A percentile compares a stretch with the other conserved stretches of the same genome.
Conservation (phyloP, 495 filamentous ascomycete genomes). For the Beverwykella pulmonaria region DNA sequence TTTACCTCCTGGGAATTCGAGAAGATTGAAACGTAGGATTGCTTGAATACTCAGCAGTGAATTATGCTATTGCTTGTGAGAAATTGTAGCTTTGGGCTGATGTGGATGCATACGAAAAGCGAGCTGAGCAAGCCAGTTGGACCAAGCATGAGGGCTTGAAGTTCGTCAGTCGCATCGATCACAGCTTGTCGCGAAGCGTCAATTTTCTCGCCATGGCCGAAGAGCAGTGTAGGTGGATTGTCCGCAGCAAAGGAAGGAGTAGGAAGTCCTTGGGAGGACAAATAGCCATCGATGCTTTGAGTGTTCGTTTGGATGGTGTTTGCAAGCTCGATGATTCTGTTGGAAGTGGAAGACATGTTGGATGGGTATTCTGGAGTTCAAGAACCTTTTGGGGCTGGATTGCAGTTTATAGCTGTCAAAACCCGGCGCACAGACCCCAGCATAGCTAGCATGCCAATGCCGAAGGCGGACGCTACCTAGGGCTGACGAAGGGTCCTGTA, state of each 20-base stretch:
- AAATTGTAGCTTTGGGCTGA: neutral
- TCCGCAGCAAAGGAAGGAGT: neutral
- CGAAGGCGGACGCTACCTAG: no score
- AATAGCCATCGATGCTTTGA: neutral
- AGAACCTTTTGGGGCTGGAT: no score
- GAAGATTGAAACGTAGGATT: neutral
- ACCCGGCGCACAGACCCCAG: no score
- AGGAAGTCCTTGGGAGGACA: neutral
- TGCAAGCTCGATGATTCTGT: slow-evolving; percentile 2
- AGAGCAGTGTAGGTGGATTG: neutral
- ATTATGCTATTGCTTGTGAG: neutral
- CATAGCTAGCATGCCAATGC: no score
- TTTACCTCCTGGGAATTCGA: neutral
- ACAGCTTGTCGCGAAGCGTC: neutral
- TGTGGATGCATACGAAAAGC: neutral
- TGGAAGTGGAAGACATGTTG: neutral
- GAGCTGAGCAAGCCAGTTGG: neutral
- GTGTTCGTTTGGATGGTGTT: neutral
- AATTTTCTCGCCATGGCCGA: neutral
- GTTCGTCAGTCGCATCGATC: neutral
- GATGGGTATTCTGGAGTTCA: neutral
- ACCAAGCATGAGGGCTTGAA: neutral
- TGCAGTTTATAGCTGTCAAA: no score
- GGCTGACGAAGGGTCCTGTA: no score
- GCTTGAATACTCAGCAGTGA: neutral